Conservation (phyloP, 257 asterid genomes). For the Solanum lycopersicoides region DNA sequence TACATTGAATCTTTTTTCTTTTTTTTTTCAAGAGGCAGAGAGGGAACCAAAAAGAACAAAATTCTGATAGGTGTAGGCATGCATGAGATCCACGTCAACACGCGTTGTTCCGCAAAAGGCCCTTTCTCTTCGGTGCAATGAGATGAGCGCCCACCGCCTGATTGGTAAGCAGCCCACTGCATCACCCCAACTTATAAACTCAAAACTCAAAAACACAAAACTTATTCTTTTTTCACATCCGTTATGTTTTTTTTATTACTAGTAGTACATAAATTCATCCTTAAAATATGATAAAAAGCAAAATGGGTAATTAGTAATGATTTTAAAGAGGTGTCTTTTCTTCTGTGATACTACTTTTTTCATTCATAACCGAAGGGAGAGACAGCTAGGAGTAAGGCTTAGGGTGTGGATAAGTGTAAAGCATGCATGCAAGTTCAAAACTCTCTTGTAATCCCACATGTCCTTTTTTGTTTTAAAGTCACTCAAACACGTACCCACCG, state of each 20-base stretch:
- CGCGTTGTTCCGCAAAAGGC: constrained; percentile 17
- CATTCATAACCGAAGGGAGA: neutral
- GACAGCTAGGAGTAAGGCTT: neutral
- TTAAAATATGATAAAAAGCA: neutral
- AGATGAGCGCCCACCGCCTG: constrained; percentile 5
- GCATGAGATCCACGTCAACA: constrained; percentile 25
- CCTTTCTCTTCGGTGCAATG: constrained; percentile 16
- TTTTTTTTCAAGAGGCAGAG: neutral
- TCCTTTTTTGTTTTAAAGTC: constrained; percentile 31
- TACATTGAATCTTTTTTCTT: neutral
- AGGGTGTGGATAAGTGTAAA: constrained; percentile 45
- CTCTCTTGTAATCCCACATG: constrained; percentile 43
- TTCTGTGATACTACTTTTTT: neutral
- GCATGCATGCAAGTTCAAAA: constrained; percentile 49
- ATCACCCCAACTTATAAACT: neutral
- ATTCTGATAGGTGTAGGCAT: constrained; percentile 20
- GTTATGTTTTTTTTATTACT: neutral
- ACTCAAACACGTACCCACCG: constrained; percentile 80
- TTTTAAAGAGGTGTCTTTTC: neutral
- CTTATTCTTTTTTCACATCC: neutral
- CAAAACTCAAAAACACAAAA: neutral
- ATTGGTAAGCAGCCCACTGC: constrained; percentile 1
- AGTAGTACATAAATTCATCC: neutral
- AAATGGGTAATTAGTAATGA: neutral
- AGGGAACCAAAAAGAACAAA: neutral